Conservation (phyloP, 2,329 filamentous ascomycete genomes). For the Colletotrichum gigasporum region DNA sequence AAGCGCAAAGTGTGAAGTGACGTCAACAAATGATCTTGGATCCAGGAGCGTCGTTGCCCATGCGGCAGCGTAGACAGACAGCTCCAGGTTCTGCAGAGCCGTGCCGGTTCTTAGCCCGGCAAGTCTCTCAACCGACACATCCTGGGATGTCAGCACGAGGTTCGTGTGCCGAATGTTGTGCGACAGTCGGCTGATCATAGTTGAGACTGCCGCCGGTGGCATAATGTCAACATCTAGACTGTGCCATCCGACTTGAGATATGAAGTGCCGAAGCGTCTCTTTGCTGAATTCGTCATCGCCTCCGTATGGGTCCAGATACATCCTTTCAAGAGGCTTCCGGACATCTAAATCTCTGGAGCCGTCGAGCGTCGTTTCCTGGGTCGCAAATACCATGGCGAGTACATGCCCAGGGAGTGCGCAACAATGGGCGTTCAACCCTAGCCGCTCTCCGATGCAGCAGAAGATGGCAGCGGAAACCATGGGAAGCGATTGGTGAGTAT, state of each 20-base stretch:
- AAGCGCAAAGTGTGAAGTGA: conserved; percentile 31
- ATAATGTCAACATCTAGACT: conserved; percentile 62
- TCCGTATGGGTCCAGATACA: conserved; percentile 88
- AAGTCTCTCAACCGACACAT: conserved; percentile 27
- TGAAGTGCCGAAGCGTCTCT: conserved; percentile 64
- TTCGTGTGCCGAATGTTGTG: conserved; percentile 71
- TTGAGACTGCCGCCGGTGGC: conserved; percentile 68
- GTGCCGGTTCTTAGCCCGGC: conserved; percentile 37
- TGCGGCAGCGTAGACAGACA: conserved; percentile 75
- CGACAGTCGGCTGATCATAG: conserved; percentile 79
- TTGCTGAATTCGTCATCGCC: conserved; percentile 73
- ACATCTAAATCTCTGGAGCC: conserved; percentile 46
- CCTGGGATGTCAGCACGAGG: conserved; percentile 45
- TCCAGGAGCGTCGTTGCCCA: conserved; percentile 73
- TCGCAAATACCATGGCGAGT: conserved; percentile 78
- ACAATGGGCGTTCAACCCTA: conserved; percentile 80
- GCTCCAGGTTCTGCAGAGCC: conserved; percentile 65
- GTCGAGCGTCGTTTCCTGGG: conserved; percentile 68
- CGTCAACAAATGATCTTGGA: conserved; percentile 27
- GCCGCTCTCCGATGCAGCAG: conserved; percentile 77
- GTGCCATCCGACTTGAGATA: conserved; percentile 61
- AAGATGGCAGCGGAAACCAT: conserved; percentile 89
- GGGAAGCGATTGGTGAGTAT: conserved; percentile 81
- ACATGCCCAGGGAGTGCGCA: conserved; percentile 88
- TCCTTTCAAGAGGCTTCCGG: conserved; percentile 52